Evolutionary conservation across 1,284 basidiomycete genomes (phyloP), one percentile per base, ranked within the genome.

Genomic region (Irpex sp.): DNA sequence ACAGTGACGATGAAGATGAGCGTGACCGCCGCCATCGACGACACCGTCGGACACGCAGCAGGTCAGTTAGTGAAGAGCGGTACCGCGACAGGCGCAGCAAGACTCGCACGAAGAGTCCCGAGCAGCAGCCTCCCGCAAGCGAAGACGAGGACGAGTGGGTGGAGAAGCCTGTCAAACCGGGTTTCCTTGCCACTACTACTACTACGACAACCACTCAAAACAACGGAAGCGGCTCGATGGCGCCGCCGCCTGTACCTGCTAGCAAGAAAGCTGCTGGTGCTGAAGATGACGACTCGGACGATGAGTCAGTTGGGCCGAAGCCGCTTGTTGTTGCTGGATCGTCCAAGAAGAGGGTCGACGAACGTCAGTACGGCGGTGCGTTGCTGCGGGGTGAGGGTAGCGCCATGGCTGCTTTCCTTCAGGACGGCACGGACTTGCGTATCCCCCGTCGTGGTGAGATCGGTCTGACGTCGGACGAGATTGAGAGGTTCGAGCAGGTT

Each of bases 391-490:
- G 97, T 61, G 97, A 99, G 81, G 97, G 95, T 57, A 90, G 89
- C 63, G 97, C 97, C 33, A 98, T 99, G 95, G 95, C 95, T 3
- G 92, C 93, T 36, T 99, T 92, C 82, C 85, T 97, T 57, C 84
- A 93, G 73, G 92, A 95, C 19, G 95, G 94, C 58, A 86, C 88
- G n/a, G 83, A 90, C 61, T 76, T 88, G 60, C 95, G 97, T 72
- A 99, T 99, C 71, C 97, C 97, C 3, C 93, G 97, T 63, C 93
- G 97, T 82, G 97, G 97, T 78, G 97, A 99, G 79, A 98, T 99
- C 70, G 97, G 97, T 57, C 79, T 99, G 64, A 89, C 91, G 13
- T 87, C 92, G 6, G 87, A 89, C 26, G 86, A 94, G 74, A 99
- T 99, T 70, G 93, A 91, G 19, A 76, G 83, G 70, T 98, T 85